Percentiles rank a stretch among this genome's conserved stretches.
Evolutionary conservation across 2,329 filamentous ascomycete genomes (phyloP).

Genomic region (Bipolaris victoriae): DNA sequence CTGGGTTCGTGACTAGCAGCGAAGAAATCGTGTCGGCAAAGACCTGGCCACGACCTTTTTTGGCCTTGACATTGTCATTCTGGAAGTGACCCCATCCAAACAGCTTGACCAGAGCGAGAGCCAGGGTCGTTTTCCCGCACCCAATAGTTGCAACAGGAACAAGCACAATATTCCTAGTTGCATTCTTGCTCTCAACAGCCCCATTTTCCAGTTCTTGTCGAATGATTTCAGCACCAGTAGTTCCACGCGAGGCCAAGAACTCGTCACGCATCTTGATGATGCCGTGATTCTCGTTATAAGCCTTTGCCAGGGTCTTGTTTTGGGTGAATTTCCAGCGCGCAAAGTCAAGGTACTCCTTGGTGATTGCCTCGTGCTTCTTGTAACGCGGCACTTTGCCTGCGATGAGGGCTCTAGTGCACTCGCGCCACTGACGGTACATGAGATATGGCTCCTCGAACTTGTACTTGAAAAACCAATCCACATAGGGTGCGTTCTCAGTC

Average conservation of each 20-base stretch:
- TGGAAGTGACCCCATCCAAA: constrained; percentile 94
- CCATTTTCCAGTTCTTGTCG: constrained; percentile 69
- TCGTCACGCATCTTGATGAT: constrained; percentile 91
- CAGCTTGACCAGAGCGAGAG: constrained; percentile 77
- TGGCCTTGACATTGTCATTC: constrained; percentile 91
- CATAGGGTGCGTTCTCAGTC: constrained; percentile 61
- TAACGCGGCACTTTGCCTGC: constrained; percentile 72
- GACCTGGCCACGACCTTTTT: constrained; percentile 72
- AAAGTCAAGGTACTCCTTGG: constrained; percentile 86
- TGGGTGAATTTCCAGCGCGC: constrained; percentile 74
- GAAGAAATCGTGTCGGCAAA: constrained; percentile 76
- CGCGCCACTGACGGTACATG: constrained; percentile 98
- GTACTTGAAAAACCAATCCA: constrained; percentile 99
- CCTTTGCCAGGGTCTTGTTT: constrained; percentile 70
- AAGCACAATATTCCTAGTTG: constrained; percentile 75
- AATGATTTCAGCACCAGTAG: constrained; percentile 89
- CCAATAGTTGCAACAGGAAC: constrained; percentile 92
- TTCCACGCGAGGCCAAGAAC: constrained; percentile 80
- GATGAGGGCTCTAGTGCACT: constrained; percentile 92
- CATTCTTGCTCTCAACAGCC: constrained; percentile 58
- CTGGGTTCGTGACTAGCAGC: constrained; percentile 67
- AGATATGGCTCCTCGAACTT: constrained; percentile 99
- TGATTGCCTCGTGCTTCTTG: constrained; percentile 89
- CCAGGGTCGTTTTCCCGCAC: constrained; percentile 95
- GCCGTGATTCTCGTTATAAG: constrained; percentile 87